Base-by-base conservation (phyloP, 306 rosid genomes). In the Carpinus viminea region DNA sequence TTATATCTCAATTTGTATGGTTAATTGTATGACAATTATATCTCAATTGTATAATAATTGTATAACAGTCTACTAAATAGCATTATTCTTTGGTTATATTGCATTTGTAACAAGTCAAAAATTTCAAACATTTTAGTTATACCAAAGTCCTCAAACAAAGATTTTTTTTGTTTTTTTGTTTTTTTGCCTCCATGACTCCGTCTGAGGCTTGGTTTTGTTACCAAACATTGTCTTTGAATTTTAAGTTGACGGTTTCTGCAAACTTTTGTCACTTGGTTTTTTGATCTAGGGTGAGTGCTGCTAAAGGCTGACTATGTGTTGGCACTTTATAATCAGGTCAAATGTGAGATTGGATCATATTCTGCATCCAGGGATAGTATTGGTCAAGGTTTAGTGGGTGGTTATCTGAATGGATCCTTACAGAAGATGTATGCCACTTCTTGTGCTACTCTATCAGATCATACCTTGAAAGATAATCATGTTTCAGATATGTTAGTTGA, bases 401-500 rank as follows among this genome's bases (percentile, higher is more conserved):
- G 82, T 62, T 78, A 48, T 28, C 73, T 46, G 78, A 82, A 81
- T 41, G 81, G 45, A 48, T 87, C 75, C 82, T 47, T 74, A 12
- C 70, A 83, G 31, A 89, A 85, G 79, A 82, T 68, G 79, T 80
- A 70, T 74, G 76, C 87, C 56, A 83, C 90, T 66, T 87, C 89
- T 73, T 79, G 83, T 75, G 92, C 88, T 56, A 73, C 87, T 12
- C 76, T 83, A 24, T 69, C 86, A 8, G 92, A 89, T 66, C 87
- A 88, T 54, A 76, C 73, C 62, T 74, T 77, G 12, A 89, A 84
- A 72, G 86, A 88, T 9, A 88, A 78, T 70, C 72, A 83, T 65
- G 75, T 73, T 74, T 94, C 98, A 21, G 90, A 92, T 80, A 92
- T 95, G 97, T 79, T 95, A 72, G 65, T 92, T n/a, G 98, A 95